Base-by-base conservation (phyloP, 2,329 filamentous ascomycete species). In the Didymosphaeria variabile region DNA sequence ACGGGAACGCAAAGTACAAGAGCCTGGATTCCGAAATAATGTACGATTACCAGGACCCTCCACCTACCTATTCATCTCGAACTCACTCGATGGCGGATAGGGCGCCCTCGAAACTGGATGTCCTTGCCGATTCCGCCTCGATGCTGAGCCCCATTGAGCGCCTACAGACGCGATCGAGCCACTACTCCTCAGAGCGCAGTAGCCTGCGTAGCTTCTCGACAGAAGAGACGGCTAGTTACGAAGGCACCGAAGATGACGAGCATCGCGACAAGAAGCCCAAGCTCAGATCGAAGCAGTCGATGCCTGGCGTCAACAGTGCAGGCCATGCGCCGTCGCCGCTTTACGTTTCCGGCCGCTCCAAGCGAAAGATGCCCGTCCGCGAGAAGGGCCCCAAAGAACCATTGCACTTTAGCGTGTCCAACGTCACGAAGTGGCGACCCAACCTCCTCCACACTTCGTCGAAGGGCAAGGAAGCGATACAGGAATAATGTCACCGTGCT, bases 41-140 rank as follows among this genome's bases (percentile, higher is more conserved):
- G 76, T 79, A 79, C 73, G 76, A 78, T 64, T 79, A 78, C 66
- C 75, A 77, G 70, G 74, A 78, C 67, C 76, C 77, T 74, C 78
- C 78, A 70, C 78, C 78, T 44, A 77, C 76, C 51, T 80, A 79
- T 73, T 77, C 75, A 60, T 79, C 77, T 62, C 74, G 76, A 73
- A 77, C 74, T 77, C 74, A 77, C 73, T 74, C 73, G 65, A 47
- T 74, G 67, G 72, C 72, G 64, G 73, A 76, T 60, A 77, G 75
- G 72, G 66, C 72, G 71, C 73, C 72, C 49, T 76, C 76, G 49
- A 73, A 73, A 53, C 67, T 78, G 63, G 76, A 78, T 54, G 76
- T 78, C 59, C 74, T 79, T 53, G 76, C 76, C 46, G 70, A 78
- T 55, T 77, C 76, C 4, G 76, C 76, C 38, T 74, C 75, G 8